A percentile compares a stretch with the other conserved stretches of the same genome.
phyloP scores from a whole-genome alignment of 352 stramenopile genomes.

The Phytophthora crassamura region DNA sequence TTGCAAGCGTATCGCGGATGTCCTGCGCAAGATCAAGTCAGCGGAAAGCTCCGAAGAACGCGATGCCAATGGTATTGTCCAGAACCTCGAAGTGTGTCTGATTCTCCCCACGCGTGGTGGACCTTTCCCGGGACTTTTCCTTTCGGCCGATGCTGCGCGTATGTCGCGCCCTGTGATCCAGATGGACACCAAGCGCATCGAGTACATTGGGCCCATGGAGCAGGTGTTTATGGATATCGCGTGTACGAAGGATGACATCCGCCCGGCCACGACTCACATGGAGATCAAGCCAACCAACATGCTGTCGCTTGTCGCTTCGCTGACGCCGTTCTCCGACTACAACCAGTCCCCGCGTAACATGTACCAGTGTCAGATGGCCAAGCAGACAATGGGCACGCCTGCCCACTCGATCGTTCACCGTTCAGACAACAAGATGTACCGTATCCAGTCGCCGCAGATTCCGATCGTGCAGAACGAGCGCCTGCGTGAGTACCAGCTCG shows the following conservation, averaged over 20 bases:
- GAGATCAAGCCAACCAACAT: conserved; percentile 99
- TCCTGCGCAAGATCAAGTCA: conserved; percentile 80
- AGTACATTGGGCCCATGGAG: conserved; percentile 99
- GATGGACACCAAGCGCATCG: conserved; percentile 90
- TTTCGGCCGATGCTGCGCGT: conserved; percentile 96
- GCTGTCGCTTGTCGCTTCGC: conserved; percentile 98
- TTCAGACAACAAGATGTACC: conserved; percentile 99
- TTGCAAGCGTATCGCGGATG: conserved; percentile 86
- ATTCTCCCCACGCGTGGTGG: conserved; percentile 87
- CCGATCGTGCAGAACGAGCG: conserved; percentile 98
- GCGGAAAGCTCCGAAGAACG: conserved; percentile 58
- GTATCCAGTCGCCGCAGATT: conserved; percentile 98
- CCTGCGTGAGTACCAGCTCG: conserved; percentile 97
- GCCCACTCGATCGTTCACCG: conserved; percentile 97
- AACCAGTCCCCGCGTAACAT: conserved; percentile 99
- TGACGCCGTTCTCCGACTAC: conserved; percentile 99
- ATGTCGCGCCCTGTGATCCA: conserved; percentile 95
- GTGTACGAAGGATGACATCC: conserved; percentile 95
- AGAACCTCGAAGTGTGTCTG: conserved; percentile 84
- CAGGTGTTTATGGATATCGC: conserved; percentile 98
- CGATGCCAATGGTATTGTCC: conserved; percentile 68
- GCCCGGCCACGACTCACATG: conserved; percentile 97
- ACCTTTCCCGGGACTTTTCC: conserved; percentile 97
- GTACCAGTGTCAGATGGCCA: conserved; percentile 99
- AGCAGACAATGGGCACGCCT: conserved; percentile 99